Percentiles rank a stretch among this genome's conserved stretches.
phyloP scores from a whole-genome alignment of 2,329 filamentous ascomycete genomes.

The Colletotrichum endophyticum region DNA sequence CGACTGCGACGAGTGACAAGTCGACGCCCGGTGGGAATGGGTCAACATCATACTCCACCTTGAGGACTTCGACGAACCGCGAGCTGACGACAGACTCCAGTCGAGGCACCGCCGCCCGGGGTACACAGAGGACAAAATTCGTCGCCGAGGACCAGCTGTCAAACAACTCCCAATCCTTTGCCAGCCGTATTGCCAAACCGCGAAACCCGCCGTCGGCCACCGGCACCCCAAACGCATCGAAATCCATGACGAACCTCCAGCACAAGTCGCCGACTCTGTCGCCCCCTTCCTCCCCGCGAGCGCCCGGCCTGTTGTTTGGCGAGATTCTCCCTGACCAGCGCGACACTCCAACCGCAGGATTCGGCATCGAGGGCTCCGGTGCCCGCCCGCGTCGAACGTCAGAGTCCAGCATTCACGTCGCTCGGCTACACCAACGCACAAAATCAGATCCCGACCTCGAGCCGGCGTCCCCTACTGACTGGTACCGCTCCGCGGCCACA shows the following conservation, averaged over 20 bases:
- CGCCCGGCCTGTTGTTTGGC: slow-evolving; percentile 71
- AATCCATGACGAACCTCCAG: slow-evolving; percentile 36
- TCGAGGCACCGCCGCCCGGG: slow-evolving; percentile 6
- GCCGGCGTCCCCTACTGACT: slow-evolving; percentile 69
- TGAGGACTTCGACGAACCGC: slow-evolving; percentile 41
- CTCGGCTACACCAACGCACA: slow-evolving; percentile 55
- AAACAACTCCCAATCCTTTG: slow-evolving; percentile 62
- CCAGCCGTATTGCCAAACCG: slow-evolving; percentile 63
- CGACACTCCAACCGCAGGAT: slow-evolving; percentile 57
- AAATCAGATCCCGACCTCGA: slow-evolving; percentile 62
- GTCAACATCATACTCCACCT: slow-evolving; percentile 44
- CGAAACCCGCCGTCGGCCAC: slow-evolving; percentile 33
- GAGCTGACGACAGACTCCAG: slow-evolving; percentile 30
- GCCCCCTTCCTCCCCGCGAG: slow-evolving; percentile 35
- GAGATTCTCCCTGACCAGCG: slow-evolving; percentile 70
- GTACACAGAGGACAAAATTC: slow-evolving; percentile 50
- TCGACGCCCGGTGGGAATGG: slow-evolving; percentile 13
- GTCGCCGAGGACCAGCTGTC: slow-evolving; percentile 56
- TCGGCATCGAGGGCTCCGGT: slow-evolving; percentile 60
- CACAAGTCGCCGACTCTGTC: slow-evolving; percentile 25
- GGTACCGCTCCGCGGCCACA: slow-evolving; percentile 55
- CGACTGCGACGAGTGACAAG: slow-evolving; percentile 34
- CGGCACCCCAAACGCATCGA: slow-evolving; percentile 37
- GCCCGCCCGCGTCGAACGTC: slow-evolving; percentile 66
- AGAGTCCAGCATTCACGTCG: slow-evolving; percentile 69